Base-by-base conservation (phyloP, 2,329 filamentous ascomycete genomes). In the Thielaviopsis ethacetica region DNA sequence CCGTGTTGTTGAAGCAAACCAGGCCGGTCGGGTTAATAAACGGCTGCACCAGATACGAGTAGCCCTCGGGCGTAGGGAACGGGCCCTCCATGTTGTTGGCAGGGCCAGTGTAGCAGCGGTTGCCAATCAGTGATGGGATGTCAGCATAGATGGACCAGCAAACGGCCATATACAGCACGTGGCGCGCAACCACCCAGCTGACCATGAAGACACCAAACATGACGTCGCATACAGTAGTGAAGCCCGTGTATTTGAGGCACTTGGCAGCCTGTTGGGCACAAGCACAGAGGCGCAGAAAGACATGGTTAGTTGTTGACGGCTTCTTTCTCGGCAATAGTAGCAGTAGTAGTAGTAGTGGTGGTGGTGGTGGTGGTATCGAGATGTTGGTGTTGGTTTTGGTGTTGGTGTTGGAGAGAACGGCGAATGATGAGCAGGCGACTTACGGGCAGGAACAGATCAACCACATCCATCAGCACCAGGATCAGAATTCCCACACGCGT, bases 401-500 rank as follows among this genome's bases (percentile, higher is more conserved):
- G n/a, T 5, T 24, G 51, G 44, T 56, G 17, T 51, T 49, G 6
- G 57, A 52, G 19, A 30, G 54, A 57, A 10, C 13, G 30, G 34
- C 19, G 10, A 52, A 13, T 30, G 47, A 17, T 55, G 13, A 51
- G 7, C 21, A 5, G 52, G 57, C 34, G 15, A 62, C 85, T 69
- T 75, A 95, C 88, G 52, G 91, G 86, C 49, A 98, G 78, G 62
- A 95, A 78, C 56, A 95, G 78, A 68, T 97, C 93, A 53, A 94
- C 88, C 57, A 95, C 78, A 67, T 98, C 93, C 90, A 97, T 96
- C 64, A 95, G 78, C 58, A 89, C 85, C 56, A 98, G 75, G 62
- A 97, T 89, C 54, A 95, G 79, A 67, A 91, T 93, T 58, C 89
- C 91, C 27, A 95, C 88, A 53, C 87, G 85, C 59, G 86, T 94